phyloP scores from a whole-genome alignment of 2,329 filamentous ascomycete genomes.

The Cladosporium sp. region DNA sequence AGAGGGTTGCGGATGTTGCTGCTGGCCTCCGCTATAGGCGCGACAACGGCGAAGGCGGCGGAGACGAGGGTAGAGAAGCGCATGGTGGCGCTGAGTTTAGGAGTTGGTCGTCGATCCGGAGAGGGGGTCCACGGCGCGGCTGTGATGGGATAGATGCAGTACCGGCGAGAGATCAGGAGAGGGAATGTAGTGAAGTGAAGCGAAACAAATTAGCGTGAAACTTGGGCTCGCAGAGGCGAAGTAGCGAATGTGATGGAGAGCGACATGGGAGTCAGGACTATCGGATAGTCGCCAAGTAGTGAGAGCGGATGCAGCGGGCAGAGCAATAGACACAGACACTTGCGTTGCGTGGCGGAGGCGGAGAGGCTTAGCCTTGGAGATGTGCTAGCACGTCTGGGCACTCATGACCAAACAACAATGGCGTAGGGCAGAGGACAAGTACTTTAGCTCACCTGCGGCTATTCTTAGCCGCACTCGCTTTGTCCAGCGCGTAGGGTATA shows the following conservation, averaged over 20 bases:
- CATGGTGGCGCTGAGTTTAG: conserved; percentile 21
- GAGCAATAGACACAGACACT: too few relatives aligned
- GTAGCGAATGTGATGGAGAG: conserved; percentile 14
- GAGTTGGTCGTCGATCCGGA: conserved; percentile 12
- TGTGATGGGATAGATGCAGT: neutral
- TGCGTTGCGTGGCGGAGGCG: neutral
- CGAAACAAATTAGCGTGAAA: conserved; percentile 3
- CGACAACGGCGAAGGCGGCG: conserved; percentile 26
- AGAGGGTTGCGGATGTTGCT: conserved; percentile 77
- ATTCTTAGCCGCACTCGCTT: conserved; percentile 3
- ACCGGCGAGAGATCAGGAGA: neutral
- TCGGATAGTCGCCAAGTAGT: conserved; percentile 9
- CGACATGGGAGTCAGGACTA: conserved; percentile 1
- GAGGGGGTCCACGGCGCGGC: neutral
- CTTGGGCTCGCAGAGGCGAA: neutral
- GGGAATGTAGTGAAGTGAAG: conserved; percentile 3
- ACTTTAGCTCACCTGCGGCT: neutral
- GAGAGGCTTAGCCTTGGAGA: neutral
- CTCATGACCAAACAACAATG: neutral
- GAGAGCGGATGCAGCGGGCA: conserved; percentile 7
- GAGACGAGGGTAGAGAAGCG: conserved; percentile 24
- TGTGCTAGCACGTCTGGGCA: conserved; percentile 2
- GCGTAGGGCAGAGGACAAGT: neutral
- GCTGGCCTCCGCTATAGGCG: conserved; percentile 31
- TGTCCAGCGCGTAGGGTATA: neutral